These are phyloP conservation scores for Ascomycota sp. DNA, from an alignment of 2,329 filamentous ascomycete genomes.

Conservation along the genomic window DNA sequence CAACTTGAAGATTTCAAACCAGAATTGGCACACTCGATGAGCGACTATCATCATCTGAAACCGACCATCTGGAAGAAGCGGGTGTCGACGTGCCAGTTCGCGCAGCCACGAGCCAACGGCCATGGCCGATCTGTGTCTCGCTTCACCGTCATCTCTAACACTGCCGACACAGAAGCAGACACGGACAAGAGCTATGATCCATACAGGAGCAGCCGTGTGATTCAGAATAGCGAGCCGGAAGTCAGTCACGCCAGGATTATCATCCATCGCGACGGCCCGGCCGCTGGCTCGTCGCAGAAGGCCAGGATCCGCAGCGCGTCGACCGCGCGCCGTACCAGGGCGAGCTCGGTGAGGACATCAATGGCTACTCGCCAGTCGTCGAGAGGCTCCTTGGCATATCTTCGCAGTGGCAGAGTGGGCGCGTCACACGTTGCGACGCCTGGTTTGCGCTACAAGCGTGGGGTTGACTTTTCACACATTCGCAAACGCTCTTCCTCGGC, in stretches of 20 bases:
- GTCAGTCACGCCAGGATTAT: constrained; percentile 43
- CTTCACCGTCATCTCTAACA: constrained; percentile 43
- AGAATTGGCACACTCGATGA: constrained; percentile 61
- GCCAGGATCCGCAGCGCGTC: constrained; percentile 15
- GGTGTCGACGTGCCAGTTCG: constrained; percentile 38
- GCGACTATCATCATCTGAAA: constrained; percentile 69
- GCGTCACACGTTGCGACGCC: constrained; percentile 19
- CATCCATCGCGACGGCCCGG: constrained; percentile 33
- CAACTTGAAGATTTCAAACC: constrained; percentile 73
- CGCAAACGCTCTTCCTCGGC: constrained; percentile 17
- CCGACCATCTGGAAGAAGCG: constrained; percentile 34
- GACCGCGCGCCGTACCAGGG: constrained; percentile 10
- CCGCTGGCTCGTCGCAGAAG: constrained; percentile 7
- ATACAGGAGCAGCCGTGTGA: constrained; percentile 44
- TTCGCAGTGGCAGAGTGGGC: constrained; percentile 23
- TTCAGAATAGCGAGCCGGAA: constrained; percentile 19
- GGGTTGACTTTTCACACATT: constrained; percentile 30
- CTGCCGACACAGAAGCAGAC: constrained; percentile 26
- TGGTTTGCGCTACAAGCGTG: constrained; percentile 25
- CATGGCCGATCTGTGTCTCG: constrained; percentile 32
- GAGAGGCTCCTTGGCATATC: constrained; percentile 24
- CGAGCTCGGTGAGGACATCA: constrained; percentile 9
- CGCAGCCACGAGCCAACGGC: constrained; percentile 20
- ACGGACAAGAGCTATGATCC: constrained; percentile 57
- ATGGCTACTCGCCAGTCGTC: constrained; percentile 12